Base-by-base conservation (phyloP, 352 stramenopile species). In the Globisporangium cederbergense region DNA sequence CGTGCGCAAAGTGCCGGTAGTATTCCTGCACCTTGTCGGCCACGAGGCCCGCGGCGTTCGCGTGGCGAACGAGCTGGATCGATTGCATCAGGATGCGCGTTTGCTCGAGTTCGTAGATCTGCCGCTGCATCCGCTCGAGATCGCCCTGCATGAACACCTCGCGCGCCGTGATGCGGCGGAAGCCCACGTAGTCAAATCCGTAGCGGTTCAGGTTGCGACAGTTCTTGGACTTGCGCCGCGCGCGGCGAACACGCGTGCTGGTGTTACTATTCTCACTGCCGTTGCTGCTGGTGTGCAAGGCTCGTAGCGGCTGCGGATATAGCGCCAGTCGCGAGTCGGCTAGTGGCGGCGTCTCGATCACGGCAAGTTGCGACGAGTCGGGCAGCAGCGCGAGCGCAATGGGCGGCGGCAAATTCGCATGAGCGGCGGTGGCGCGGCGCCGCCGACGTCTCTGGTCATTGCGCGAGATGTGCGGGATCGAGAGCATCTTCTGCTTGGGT, bases 51-150 rank as follows among this genome's bases (percentile, higher is more conserved):
- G 63, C 30, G 4, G 73, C 76, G 47, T 89, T 87, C 3, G 78
- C 75, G 22, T 65, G 66, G 58, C 78, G 76, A 22, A 75, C 64
- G 4, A 84, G 56, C 13, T 83, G 65, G 57, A 83, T 60, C n/a
- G 74, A 76, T 25, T 76, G 74, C 20, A 84, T 64, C 14, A 89
- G 67, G 25, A 60, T 28, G 40, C 81, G 78, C 2, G 64, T 78
- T 50, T 76, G 68, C 57, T 89, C 80, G 25, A 89, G 71, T 20
- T 70, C 74, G 54, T 42, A 40, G 11, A 89, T 67, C 42, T 89
- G 72, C 25, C 70, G 67, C 51, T 75, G 73, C 54, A 87, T 68
- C 25, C 40, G 32, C 22, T 40, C 49, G 45, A 89, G 63, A 11
- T 72, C 76, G 38, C 62, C 55, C 10, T 60, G 57, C 62, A 74